Base-by-base conservation (phyloP, 257 asterid genomes). In the Nicotiana tomentosiformis region DNA sequence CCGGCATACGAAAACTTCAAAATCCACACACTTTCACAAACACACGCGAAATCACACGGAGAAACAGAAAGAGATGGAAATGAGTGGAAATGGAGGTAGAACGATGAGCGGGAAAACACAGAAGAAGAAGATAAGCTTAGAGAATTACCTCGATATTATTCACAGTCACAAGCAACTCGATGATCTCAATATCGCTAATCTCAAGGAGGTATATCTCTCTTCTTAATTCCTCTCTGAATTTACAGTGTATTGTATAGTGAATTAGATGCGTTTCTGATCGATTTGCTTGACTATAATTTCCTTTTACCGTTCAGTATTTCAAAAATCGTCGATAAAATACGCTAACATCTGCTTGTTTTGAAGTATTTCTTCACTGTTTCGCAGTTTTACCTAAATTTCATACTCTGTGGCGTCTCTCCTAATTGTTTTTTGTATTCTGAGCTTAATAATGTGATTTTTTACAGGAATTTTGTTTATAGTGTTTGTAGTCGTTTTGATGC, bases 91-190 rank as follows among this genome's bases (percentile, higher is more conserved):
- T 23, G 23, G 46, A 60, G 57, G 60, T 32, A 56, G 68, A 65
- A n/a, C 51, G 46, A 12, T 43, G 35, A 15, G 10, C 11, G 4
- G 16, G 33, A 65, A 68, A 72, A 64, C 57, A 3, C 57, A 55
- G 78, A 83, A 83, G 79, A 30, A 56, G 78, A 83, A 83, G 79
- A 30, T 88, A 35, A 88, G 86, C 1, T 4, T 88, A 49, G 86
- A 88, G 4, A 69, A 68, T 12, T 88, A 88, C 86, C 69, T 85
- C 1, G 18, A 77, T 84, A 77, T 85, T 67, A 46, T 85, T 23
- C 82, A 78, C 51, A 81, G 37, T 2, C 43, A 82, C 10, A 88
- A 84, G 49, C 72, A 72, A 43, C 65, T 46, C 33, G 76, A 33
- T 72, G 82, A 79, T 29, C 87, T 87, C 86, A 85, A 83, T 39